Evolutionary conservation across 1,284 basidiomycete genomes (phyloP).

Genomic region (Hemileia vastatrix): DNA sequence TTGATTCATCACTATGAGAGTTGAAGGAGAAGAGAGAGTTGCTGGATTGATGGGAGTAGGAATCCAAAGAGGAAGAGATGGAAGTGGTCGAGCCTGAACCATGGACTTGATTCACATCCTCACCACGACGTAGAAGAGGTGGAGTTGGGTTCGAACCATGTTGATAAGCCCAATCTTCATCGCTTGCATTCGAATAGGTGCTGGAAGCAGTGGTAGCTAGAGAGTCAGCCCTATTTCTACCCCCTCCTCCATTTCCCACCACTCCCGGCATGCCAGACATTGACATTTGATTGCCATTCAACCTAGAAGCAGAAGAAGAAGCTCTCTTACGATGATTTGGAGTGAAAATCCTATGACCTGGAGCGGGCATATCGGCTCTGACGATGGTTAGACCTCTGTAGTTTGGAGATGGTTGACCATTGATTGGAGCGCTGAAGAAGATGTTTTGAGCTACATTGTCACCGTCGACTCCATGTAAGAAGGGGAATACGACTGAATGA

Average conservation of each 20-base stretch:
- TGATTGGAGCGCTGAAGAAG: too few relatives aligned
- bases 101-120: not conserved
- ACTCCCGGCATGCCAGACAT: too few relatives aligned
- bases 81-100: constrained; percentile 30
- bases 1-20: constrained; percentile 19
- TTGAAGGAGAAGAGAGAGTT: constrained; percentile 30
- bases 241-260: too few relatives aligned
- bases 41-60: constrained; percentile 23
- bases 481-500: constrained; percentile 9
- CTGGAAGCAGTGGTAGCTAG: too few relatives aligned
- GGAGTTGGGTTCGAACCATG: too few relatives aligned
- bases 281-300: too few relatives aligned
- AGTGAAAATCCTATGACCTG: constrained; percentile 20
- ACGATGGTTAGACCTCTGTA: constrained; percentile 12
- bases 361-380: constrained; percentile 7
- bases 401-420: too few relatives aligned
- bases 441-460: not conserved
- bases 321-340: constrained; percentile 23
- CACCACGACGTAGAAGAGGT: too few relatives aligned
- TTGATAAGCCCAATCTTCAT: not conserved
- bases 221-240: too few relatives aligned
- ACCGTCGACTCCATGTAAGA: constrained; percentile 6
- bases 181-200: not conserved
- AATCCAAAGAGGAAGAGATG: constrained; percentile 27
- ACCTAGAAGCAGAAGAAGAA: not conserved